Evolutionary conservation across 1,284 basidiomycete genomes (phyloP).

Genomic region (Microbotryum intermedium): DNA sequence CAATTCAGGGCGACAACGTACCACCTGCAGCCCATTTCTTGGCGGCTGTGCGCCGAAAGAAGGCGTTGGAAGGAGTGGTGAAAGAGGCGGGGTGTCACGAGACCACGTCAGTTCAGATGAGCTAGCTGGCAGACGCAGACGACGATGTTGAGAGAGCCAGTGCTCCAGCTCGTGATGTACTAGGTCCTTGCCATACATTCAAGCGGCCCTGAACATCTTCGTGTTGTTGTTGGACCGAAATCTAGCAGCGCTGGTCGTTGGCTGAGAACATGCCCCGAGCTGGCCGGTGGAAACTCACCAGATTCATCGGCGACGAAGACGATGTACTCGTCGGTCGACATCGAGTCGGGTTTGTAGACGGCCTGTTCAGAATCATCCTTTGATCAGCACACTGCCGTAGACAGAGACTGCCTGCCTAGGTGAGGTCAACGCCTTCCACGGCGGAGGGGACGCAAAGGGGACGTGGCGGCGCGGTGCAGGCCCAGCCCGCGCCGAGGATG

Average conservation of each 20-base stretch:
- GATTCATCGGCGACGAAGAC: conserved; percentile 38
- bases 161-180: too few species aligned
- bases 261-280: background rate
- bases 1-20: conserved; percentile 8
- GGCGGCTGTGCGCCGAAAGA: conserved; percentile 9
- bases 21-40: conserved; percentile 40
- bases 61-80: background rate
- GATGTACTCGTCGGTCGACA: conserved; percentile 40
- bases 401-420: background rate
- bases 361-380: conserved; percentile 1
- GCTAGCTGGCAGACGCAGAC: background rate
- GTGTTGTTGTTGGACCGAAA: too few species aligned
- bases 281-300: conserved; percentile 6
- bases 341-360: conserved; percentile 38
- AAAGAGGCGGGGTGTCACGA: background rate
- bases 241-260: background rate
- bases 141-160: background rate
- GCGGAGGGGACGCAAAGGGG: too few species aligned
- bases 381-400: background rate
- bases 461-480: too few species aligned
- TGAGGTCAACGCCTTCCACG: too few species aligned
- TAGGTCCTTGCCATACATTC: too few species aligned
- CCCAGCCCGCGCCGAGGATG: too few species aligned
- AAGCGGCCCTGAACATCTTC: too few species aligned
- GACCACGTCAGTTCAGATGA: background rate